Base-by-base conservation (phyloP, 768 basidiomycete species). In the Rhizopogon sp. region DNA sequence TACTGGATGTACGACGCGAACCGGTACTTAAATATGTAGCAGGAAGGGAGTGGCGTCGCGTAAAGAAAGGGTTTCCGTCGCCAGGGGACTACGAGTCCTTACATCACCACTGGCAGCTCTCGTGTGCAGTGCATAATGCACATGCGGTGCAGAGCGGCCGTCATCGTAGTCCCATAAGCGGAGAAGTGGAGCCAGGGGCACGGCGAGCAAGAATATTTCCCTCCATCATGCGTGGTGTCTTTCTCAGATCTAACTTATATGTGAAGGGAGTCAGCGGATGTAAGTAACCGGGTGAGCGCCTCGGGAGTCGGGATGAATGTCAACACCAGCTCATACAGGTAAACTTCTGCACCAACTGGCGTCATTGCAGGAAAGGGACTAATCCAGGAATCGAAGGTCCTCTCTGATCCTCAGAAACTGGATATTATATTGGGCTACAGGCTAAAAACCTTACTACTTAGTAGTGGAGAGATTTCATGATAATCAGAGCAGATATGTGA, bases 401-500 rank as follows among this genome's bases (percentile, higher is more conserved):
- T 25, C 25, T 25, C 25, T 40, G 2, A 79, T 50, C 39, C 67
- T 68, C 52, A 79, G 67, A 60, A 74, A 76, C 17, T 60, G 65
- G 53, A 25, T 4, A 25, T 25, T 25, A 78, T 57, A 17, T 57
- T 62, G 0, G 73, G 70, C 66, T 74, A 74, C 39, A 76, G 64
- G 0, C 57, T 60, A n/a, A 79, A 60, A 0, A 79, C 25, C 3
- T 25, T 25, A 25, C 25, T 31, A 31, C 29, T 31, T 31, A 31
- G 31, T 28, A 45, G 46, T 47, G 25, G 13, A 52, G 45, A 13
- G 8, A 47, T 17, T 13, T 5, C 10, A 47, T n/a, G 31, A 53
- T 33, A 20, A 52, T 55, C 66, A 83, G 39, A 82, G 68, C 51
- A 79, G 69, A 63, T 82, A 82, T 62, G 77, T 72, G 61, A 74